These are phyloP conservation scores for Phialophora expanda DNA, from an alignment of 2,329 filamentous ascomycete species.

Conservation along the genomic window DNA sequence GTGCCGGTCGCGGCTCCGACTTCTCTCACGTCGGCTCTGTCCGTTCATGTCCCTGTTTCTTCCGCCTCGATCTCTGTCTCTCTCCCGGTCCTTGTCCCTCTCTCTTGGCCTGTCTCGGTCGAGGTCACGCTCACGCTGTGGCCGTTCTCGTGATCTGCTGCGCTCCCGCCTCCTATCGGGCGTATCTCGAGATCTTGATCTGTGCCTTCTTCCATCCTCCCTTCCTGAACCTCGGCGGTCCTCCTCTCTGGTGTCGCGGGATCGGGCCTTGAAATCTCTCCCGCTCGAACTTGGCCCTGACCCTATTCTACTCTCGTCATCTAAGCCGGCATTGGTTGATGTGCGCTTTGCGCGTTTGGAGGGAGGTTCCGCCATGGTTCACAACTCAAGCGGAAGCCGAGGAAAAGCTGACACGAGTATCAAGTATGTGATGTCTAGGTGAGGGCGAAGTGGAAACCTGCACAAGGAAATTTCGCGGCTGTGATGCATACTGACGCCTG, in stretches of 20 bases:
- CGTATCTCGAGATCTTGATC: slow-evolving; percentile 35
- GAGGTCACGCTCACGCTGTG: slow-evolving; percentile 29
- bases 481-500: background rate
- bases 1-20: slow-evolving; percentile 42
- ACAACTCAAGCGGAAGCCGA: background rate
- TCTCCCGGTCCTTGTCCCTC: slow-evolving; percentile 4
- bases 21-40: slow-evolving; percentile 47
- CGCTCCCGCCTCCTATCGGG: slow-evolving; percentile 50
- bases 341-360: slow-evolving; percentile 57
- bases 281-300: slow-evolving; percentile 48
- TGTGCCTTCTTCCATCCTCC: slow-evolving; percentile 33
- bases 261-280: slow-evolving; percentile 42
- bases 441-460: background rate
- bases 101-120: slow-evolving; percentile 37
- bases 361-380: slow-evolving; percentile 59
- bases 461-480: slow-evolving; percentile 11
- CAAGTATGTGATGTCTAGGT: too few relatives aligned
- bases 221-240: slow-evolving; percentile 21
- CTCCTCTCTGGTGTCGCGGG: slow-evolving; percentile 33
- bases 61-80: slow-evolving; percentile 40
- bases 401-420: background rate
- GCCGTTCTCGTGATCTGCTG: slow-evolving; percentile 52
- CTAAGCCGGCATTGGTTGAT: slow-evolving; percentile 69
- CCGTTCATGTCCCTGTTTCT: slow-evolving; percentile 47
- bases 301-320: slow-evolving; percentile 49